Conservation (phyloP, 2,329 filamentous ascomycete species). For the Dactylellina sp. region DNA sequence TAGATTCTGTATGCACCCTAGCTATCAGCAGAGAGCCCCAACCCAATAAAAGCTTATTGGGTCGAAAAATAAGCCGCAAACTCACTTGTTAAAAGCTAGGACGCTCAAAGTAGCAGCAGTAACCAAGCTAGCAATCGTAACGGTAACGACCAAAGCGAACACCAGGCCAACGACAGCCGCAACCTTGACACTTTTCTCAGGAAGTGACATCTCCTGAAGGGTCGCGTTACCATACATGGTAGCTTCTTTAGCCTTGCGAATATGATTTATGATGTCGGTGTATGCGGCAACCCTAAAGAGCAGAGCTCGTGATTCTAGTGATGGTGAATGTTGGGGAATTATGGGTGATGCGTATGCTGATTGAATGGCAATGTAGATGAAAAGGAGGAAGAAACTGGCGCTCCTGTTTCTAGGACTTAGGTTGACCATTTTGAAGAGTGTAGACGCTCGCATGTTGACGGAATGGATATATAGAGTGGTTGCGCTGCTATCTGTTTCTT, state of each 20-base stretch:
- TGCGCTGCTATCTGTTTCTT: slow-evolving; percentile 3
- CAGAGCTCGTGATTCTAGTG: slow-evolving; percentile 15
- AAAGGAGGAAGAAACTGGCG: not conserved
- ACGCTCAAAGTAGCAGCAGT: slow-evolving; percentile 49
- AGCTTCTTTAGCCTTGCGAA: slow-evolving; percentile 17
- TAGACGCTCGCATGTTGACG: not conserved
- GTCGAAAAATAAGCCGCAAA: not conserved
- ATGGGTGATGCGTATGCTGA: slow-evolving; percentile 23
- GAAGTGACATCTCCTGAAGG: slow-evolving; percentile 15
- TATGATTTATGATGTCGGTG: slow-evolving; percentile 41
- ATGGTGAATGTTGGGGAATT: not conserved
- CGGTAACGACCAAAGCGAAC: slow-evolving; percentile 18
- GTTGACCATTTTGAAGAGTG: slow-evolving; percentile 2
- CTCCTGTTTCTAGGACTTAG: not conserved
- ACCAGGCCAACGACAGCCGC: slow-evolving; percentile 26
- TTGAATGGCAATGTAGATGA: slow-evolving; percentile 11
- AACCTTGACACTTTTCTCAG: slow-evolving; percentile 10
- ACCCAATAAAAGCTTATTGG: not conserved
- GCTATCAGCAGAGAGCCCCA: too few species aligned
- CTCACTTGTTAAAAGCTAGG: slow-evolving; percentile 48
- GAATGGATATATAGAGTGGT: not conserved
- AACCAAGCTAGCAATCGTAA: slow-evolving; percentile 42
- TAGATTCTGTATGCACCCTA: slow-evolving; percentile 32
- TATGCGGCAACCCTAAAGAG: slow-evolving; percentile 35
- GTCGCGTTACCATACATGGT: not conserved